These are phyloP conservation scores for Aureoboletus auriporus DNA, from an alignment of 768 basidiomycete genomes.

Conservation along the genomic window DNA sequence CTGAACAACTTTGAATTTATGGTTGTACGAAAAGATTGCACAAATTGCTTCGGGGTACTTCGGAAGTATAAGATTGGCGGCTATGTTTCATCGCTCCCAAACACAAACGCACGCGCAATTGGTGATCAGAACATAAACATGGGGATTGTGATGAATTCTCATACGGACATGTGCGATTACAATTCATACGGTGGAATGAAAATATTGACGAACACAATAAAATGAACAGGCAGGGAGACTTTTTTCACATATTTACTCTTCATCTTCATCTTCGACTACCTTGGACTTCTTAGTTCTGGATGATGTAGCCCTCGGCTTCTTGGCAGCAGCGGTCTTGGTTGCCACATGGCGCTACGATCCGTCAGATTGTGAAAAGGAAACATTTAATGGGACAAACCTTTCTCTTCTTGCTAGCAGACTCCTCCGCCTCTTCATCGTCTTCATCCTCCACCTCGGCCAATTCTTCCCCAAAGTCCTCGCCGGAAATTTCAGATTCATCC, in stretches of 20 bases:
- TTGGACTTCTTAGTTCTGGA: constrained; percentile 40
- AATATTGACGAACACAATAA: background rate
- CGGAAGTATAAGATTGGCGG: no score
- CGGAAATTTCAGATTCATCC: constrained; percentile 38
- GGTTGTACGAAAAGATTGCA: no score
- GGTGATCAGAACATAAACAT: no score
- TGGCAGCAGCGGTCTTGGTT: constrained; percentile 42
- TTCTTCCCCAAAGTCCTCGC: constrained; percentile 45
- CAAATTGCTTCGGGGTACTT: no score
- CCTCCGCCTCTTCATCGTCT: constrained; percentile 39
- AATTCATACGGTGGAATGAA: constrained; percentile 1
- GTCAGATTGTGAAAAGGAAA: constrained; percentile 3
- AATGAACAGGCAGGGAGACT: constrained; percentile 4
- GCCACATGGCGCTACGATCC: constrained; percentile 36
- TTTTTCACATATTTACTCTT: constrained; percentile 16
- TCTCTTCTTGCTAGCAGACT: constrained; percentile 55
- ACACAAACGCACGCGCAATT: no score
- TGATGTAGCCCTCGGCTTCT: constrained; percentile 29
- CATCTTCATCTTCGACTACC: constrained; percentile 39
- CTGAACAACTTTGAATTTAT: no score
- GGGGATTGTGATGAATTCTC: no score
- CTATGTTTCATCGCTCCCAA: no score
- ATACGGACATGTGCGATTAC: constrained; percentile 5
- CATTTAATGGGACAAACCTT: constrained; percentile 44
- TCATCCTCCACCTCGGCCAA: constrained; percentile 45